Conservation (phyloP, 2,329 filamentous ascomycete genomes). For the Blumeria graminis region DNA sequence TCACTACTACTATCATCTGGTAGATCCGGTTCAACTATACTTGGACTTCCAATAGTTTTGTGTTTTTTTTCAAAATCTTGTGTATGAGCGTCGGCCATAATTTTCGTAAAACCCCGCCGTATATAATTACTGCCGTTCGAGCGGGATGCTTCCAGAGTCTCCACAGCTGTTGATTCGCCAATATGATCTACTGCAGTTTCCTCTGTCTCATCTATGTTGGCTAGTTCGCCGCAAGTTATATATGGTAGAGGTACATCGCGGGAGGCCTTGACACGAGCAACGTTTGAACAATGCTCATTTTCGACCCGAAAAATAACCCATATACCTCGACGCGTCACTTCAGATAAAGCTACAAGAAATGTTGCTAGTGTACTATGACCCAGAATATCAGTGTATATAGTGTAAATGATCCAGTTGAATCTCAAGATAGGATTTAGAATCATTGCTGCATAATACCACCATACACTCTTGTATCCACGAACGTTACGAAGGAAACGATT, state of each 20-base stretch:
- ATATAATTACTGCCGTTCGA: background rate
- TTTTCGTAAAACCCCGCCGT: conserved; percentile 25
- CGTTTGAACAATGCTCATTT: conserved; percentile 91
- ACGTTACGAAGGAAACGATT: conserved; percentile 50
- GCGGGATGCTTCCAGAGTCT: background rate
- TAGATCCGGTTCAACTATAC: background rate
- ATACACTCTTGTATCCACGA: conserved; percentile 52
- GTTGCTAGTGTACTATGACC: conserved; percentile 69
- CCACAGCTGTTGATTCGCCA: background rate
- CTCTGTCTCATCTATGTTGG: conserved; percentile 8
- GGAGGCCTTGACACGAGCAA: conserved; percentile 69
- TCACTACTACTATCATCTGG: conserved; percentile 1
- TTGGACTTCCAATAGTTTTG: conserved; percentile 11
- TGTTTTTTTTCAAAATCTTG: conserved; percentile 78
- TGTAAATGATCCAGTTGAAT: conserved; percentile 88
- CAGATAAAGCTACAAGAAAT: conserved; percentile 54
- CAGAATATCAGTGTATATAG: conserved; percentile 48
- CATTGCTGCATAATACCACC: conserved; percentile 77
- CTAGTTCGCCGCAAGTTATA: conserved; percentile 7
- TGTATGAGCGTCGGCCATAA: conserved; percentile 65
- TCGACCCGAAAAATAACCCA: conserved; percentile 90
- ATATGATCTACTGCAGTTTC: conserved; percentile 3
- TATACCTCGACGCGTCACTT: conserved; percentile 64
- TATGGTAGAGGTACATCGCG: conserved; percentile 77
- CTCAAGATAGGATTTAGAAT: conserved; percentile 60